These are phyloP conservation scores for Gynostemma pentaphyllum DNA, from an alignment of 306 rosid species.

Conservation along the genomic window DNA sequence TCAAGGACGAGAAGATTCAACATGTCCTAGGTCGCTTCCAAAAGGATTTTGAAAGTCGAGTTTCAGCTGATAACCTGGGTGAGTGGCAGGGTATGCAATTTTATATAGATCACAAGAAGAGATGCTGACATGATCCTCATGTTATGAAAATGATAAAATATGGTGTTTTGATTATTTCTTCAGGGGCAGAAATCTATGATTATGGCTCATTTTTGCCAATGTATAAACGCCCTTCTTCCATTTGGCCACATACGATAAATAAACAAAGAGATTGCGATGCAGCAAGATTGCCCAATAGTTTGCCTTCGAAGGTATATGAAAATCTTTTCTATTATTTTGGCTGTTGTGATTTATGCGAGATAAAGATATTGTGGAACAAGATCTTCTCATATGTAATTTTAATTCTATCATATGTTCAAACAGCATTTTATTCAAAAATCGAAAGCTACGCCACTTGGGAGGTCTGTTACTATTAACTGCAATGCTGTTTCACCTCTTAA, in stretches of 20 bases:
- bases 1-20: constrained; percentile 44
- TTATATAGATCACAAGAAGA: constrained; percentile 11
- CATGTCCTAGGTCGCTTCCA: constrained; percentile 62
- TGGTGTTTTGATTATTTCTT: constrained; percentile 20
- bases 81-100: constrained; percentile 21
- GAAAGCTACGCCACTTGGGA: constrained; percentile 31
- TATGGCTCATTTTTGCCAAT: constrained; percentile 80
- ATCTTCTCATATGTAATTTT: constrained; percentile 3
- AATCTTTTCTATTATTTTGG: background rate
- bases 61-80: constrained; percentile 62
- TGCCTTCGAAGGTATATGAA: constrained; percentile 40
- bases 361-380: constrained; percentile 17
- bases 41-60: constrained; percentile 63
- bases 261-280: constrained; percentile 36
- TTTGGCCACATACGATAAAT: constrained; percentile 29
- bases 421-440: constrained; percentile 45
- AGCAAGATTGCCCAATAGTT: constrained; percentile 27
- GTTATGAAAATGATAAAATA: constrained; percentile 19
- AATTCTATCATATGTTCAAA: constrained; percentile 18
- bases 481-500: constrained; percentile 19
- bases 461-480: constrained; percentile 26
- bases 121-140: constrained; percentile 19
- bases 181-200: constrained; percentile 62
- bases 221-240: constrained; percentile 27
- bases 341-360: constrained; percentile 23